These are phyloP conservation scores for Venturia oleaginea DNA, from an alignment of 2,329 filamentous ascomycete genomes.

Conservation along the genomic window DNA sequence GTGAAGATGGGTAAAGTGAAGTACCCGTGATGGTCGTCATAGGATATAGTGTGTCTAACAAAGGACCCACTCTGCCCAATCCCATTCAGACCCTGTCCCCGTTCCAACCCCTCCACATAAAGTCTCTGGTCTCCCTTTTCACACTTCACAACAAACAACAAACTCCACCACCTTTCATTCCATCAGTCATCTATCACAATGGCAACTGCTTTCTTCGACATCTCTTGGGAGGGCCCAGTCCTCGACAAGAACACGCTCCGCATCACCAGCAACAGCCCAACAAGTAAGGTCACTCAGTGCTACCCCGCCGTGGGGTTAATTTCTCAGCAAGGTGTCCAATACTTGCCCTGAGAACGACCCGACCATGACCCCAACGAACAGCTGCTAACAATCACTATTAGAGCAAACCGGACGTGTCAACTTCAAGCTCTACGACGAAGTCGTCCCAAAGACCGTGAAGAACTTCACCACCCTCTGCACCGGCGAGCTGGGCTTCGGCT, in stretches of 20 bases:
- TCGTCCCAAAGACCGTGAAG: slow-evolving; percentile 81
- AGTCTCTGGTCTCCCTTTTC: background rate
- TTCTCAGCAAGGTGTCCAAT: slow-evolving; percentile 90
- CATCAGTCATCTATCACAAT: background rate
- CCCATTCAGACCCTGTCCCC: background rate
- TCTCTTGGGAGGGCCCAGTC: slow-evolving; percentile 12
- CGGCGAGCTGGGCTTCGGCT: slow-evolving; percentile 83
- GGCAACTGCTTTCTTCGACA: slow-evolving; percentile 9
- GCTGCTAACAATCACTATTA: slow-evolving; percentile 75
- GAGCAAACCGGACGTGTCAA: slow-evolving; percentile 82
- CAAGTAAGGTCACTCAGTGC: background rate
- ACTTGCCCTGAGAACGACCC: slow-evolving; percentile 79
- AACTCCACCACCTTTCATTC: background rate
- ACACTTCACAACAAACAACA: background rate
- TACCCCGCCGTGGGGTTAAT: slow-evolving; percentile 46
- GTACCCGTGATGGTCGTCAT: background rate
- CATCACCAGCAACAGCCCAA: background rate
- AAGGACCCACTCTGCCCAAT: background rate
- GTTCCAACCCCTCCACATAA: background rate
- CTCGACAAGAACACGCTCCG: slow-evolving; percentile 3
- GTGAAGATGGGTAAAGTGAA: background rate
- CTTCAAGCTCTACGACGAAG: slow-evolving; percentile 80
- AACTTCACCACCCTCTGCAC: slow-evolving; percentile 85
- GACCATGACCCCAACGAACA: slow-evolving; percentile 74
- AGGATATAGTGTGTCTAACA: background rate